Base-by-base conservation (phyloP, 2,329 filamentous ascomycete genomes). In the Metarhizium brunneum region DNA sequence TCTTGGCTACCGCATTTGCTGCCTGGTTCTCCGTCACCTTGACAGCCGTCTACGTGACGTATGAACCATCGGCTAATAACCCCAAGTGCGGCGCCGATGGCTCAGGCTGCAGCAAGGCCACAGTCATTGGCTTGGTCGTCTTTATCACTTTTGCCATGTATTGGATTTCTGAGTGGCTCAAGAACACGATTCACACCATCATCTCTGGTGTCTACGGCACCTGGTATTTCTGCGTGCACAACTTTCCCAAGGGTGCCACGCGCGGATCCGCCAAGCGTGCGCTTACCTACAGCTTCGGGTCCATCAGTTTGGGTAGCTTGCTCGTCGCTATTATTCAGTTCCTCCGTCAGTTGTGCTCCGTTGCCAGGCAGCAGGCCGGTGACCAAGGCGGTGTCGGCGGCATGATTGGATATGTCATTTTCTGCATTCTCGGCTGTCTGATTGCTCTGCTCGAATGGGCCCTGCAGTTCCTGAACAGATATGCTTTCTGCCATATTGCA, bases 151-250 rank as follows among this genome's bases (percentile, higher is more conserved):
- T 97, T 65, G 86, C 91, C 54, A 89, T 86, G 72, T 96, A 95
- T 73, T 97, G 92, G 92, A 85, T 96, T 60, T 87, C 88, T 2
- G 92, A 97, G 69, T 92, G 88, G 80, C 75, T 96, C 63, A 96
- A 96, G 76, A 96, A 95, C 71, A 91, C 89, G 0, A 89, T 96
- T 50, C 91, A 97, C 68, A 87, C 87, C 2, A 91, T 85, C 29
- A 87, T 96, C 57, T 88, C 90, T 0, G 92, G 92, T 0, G 85
- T 96, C 0, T 96, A 95, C 64, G 92, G 90, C 1, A 87, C 87
- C 0, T 97, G 92, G 92, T 97, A 95, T 74, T 96, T 95, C 68
- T 87, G 82, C 60, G 71, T 82, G 0, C 73, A 78, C 56, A 81
- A 84, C 47, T 87, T 90, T 64, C 90, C 92, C 35, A 85, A 81